These are phyloP conservation scores for Boechera stricta DNA, from an alignment of 345 rosid genomes.

Conservation along the genomic window DNA sequence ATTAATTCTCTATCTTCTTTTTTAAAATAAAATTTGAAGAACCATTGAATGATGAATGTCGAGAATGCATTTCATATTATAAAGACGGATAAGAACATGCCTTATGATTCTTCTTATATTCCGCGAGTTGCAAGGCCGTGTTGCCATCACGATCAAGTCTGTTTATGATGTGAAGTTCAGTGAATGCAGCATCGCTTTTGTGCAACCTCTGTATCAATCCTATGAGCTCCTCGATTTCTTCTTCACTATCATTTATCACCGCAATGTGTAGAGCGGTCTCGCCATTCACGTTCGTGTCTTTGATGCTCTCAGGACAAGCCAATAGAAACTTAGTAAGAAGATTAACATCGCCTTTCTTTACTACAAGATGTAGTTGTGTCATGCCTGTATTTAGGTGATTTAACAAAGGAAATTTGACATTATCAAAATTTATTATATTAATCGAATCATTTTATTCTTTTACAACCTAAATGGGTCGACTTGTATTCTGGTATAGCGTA, in stretches of 20 bases:
- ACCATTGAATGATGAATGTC: no score
- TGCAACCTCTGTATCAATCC: conserved; percentile 23
- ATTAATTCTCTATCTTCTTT: no score
- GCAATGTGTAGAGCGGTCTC: neutral
- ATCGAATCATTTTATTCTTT: no score
- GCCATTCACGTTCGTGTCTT: neutral
- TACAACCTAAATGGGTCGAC: no score
- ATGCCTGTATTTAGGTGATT: neutral
- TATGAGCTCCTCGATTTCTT: neutral
- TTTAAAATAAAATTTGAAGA: no score
- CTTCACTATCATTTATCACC: neutral
- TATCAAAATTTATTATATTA: no score
- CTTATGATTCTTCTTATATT: neutral
- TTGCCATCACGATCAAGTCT: conserved; percentile 11
- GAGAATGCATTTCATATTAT: no score
- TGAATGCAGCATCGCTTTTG: neutral
- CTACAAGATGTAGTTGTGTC: neutral
- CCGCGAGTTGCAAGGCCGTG: conserved; percentile 34
- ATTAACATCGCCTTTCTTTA: no score
- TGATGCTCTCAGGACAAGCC: neutral
- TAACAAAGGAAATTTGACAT: no score
- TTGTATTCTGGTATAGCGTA: no score
- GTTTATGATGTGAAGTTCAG: neutral
- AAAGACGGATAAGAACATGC: no score
- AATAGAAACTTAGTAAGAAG: no score